A percentile compares a stretch with the other conserved stretches of the same genome.
phyloP scores from a whole-genome alignment of 768 basidiomycete genomes.

The Lanmaoa rubissima region DNA sequence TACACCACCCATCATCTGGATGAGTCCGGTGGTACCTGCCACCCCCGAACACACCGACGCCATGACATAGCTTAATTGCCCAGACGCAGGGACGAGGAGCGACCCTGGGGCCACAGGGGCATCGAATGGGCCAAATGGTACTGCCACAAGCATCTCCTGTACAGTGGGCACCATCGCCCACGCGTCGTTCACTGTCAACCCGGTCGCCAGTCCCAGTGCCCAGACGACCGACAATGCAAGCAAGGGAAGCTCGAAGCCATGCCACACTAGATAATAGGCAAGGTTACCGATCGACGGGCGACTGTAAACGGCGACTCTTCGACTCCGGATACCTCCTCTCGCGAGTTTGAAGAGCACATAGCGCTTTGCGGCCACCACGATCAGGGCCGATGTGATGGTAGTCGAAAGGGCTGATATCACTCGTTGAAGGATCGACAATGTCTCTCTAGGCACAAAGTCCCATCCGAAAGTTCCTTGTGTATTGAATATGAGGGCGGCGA shows the following conservation, averaged over 20 bases:
- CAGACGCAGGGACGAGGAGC: no score
- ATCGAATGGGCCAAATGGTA: not conserved
- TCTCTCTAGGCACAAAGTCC: not conserved
- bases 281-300: not conserved
- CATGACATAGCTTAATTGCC: not conserved
- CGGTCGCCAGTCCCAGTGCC: not conserved
- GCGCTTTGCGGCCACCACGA: not conserved
- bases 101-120: not conserved
- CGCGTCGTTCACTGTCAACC: not conserved
- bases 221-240: slow-evolving; percentile 2
- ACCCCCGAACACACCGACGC: not conserved
- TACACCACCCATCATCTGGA: not conserved
- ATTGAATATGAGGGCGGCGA: not conserved
- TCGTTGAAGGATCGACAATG: not conserved
- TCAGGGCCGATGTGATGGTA: slow-evolving; percentile 1
- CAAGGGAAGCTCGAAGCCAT: not conserved
- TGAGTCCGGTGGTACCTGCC: not conserved
- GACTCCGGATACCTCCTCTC: not conserved
- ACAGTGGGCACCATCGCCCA: not conserved
- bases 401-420: not conserved
- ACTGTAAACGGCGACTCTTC: slow-evolving; percentile 3
- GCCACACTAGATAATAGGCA: not conserved
- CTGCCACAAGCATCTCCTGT: not conserved
- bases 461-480: not conserved
- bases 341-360: slow-evolving; percentile 3